These are phyloP conservation scores for Trichoderma koningii DNA, from an alignment of 2,329 filamentous ascomycete genomes.

Conservation along the genomic window DNA sequence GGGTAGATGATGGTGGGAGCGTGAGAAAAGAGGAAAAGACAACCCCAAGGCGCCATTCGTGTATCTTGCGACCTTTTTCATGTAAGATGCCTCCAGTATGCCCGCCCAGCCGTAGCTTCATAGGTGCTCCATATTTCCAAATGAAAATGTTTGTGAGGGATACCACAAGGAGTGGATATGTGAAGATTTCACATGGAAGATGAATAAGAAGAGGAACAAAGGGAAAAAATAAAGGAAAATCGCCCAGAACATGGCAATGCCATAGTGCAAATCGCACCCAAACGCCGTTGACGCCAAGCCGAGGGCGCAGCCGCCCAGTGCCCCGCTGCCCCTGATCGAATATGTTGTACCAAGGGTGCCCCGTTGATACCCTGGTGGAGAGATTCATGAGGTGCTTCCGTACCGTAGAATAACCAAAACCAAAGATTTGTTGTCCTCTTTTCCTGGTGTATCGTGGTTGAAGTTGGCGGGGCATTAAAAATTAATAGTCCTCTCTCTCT, in stretches of 20 bases:
- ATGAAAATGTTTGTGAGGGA: not conserved
- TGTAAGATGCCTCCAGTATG: not conserved
- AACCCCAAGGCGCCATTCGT: conserved; percentile 25
- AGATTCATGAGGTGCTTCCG: not conserved
- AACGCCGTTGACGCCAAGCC: conserved; percentile 21
- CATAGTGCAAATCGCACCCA: conserved; percentile 9
- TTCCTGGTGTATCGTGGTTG: not conserved
- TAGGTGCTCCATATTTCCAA: not conserved
- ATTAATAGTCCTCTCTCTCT: not conserved
- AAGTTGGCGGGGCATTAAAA: conserved; percentile 8
- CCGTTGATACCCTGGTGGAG: not conserved
- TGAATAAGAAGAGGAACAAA: not conserved
- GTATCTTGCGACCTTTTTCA: conserved; percentile 22
- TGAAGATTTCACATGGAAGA: not conserved
- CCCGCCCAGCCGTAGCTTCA: not conserved
- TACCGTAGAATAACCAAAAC: not conserved
- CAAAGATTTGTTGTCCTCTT: not conserved
- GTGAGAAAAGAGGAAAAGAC: not conserved
- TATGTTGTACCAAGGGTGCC: conserved; percentile 16
- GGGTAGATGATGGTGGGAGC: not conserved
- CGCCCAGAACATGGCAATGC: not conserved
- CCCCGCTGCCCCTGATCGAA: conserved; percentile 2
- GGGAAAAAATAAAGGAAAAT: not conserved
- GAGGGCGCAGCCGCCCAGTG: conserved; percentile 5
- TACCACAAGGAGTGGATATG: not conserved